Evolutionary conservation across 1,284 basidiomycete species (phyloP), one percentile per base, ranked within the genome.

Genomic region (Moniliophthora roreri): DNA sequence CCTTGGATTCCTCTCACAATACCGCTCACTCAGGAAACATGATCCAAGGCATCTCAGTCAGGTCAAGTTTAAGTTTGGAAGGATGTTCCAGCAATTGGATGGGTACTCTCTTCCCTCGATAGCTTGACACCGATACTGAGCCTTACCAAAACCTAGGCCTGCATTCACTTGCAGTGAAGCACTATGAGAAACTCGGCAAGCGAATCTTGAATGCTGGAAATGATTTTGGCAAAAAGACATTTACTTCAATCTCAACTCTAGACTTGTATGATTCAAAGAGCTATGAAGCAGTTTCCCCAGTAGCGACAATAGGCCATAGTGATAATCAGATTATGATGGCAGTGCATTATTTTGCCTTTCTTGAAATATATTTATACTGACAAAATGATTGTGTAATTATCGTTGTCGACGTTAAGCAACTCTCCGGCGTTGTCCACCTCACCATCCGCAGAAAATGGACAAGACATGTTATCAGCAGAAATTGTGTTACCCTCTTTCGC

Each of bases 21-120:
- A 96, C 68, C 80, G 91, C 15, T 72, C 76, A 16, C 62, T 89
- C 32, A 75, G 81, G 44, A 71, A 76, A 53, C 63, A 60, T 0
- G 69, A 75, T 35, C 65, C 70, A 2, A 68, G 71, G n/a, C 82
- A 83, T 46, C 55, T 77, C 13, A 78, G 81, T 42, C 91, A 95
- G 64, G 87, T 95, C 1, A 93, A 98, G 59, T 98, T 87, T 70
- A 98, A 98, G 66, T 91, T 93, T 65, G 96, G 89, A 0, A 77
- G 96, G 40, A 82, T 86, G 0, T 97, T 97, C 66, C 95, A 99
- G 65, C 89, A 94, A 53, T 75, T 98, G 13, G 91, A 93, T 93
- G 63, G 61, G 73, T 49, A 7, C 38, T 48, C 42, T 20, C 23
- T 35, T 7, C 13, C 11, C n/a, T 13, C 36, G 23, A 39, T 41